A percentile compares a stretch with the other conserved stretches of the same genome.
phyloP scores from a whole-genome alignment of 306 rosid genomes.

The Corylus americana region DNA sequence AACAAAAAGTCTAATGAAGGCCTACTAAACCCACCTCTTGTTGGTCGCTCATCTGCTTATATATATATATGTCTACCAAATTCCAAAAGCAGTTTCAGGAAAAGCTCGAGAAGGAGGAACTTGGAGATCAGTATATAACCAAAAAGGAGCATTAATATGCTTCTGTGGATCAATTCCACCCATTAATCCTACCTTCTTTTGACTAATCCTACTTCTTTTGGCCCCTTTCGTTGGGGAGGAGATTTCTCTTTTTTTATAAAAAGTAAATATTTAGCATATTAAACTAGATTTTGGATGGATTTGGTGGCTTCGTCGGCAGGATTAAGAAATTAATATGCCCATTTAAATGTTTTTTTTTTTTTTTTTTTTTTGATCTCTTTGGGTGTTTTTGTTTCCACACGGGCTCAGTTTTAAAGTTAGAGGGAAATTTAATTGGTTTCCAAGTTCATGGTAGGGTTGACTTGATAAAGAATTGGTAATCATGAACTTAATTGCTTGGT shows the following conservation, averaged over 20 bases:
- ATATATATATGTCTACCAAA: background rate
- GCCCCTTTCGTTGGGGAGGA: slow-evolving; percentile 12
- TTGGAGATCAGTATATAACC: background rate
- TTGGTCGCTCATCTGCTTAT: background rate
- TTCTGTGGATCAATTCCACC: background rate
- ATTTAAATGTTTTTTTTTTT: background rate
- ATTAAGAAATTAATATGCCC: background rate
- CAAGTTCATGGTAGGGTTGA: background rate
- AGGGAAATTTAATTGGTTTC: too few relatives aligned
- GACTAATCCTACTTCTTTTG: background rate
- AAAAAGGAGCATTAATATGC: background rate
- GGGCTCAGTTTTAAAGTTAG: background rate
- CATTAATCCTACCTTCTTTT: background rate
- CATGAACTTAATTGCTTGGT: background rate
- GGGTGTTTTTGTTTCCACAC: background rate
- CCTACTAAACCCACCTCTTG: background rate
- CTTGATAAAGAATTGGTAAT: background rate
- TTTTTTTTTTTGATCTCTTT: background rate
- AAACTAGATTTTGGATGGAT: slow-evolving; percentile 13
- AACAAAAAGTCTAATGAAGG: background rate
- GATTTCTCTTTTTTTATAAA: background rate
- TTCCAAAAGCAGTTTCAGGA: background rate
- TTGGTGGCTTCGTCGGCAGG: slow-evolving; percentile 10
- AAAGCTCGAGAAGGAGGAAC: background rate
- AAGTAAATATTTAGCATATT: background rate